Evolutionary conservation across 1,284 basidiomycete genomes (phyloP).

Genomic region (Ganoderma sp.): DNA sequence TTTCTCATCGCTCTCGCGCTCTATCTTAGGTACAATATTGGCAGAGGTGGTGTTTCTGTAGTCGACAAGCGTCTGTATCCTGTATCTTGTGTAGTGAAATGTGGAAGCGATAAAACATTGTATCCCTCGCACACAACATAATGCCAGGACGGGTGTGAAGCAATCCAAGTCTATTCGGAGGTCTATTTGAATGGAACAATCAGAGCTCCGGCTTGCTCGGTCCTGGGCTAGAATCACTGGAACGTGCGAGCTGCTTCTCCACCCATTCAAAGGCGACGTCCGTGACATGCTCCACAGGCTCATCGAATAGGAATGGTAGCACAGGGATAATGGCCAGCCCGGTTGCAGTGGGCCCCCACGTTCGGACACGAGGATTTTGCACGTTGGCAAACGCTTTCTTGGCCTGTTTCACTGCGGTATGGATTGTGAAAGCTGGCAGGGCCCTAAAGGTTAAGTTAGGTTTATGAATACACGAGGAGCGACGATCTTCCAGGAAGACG

Average conservation of each 20-base stretch:
- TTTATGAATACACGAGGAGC: conserved; percentile 6
- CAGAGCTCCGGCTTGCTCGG: conserved; percentile 32
- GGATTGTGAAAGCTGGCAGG: conserved; percentile 82
- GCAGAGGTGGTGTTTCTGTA: conserved; percentile 20
- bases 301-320: conserved; percentile 84
- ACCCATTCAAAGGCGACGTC: conserved; percentile 73
- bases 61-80: conserved; percentile 23
- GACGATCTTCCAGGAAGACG: conserved; percentile 36
- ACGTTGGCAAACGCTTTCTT: conserved; percentile 76
- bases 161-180: background rate
- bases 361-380: conserved; percentile 65
- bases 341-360: conserved; percentile 84
- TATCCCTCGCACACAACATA: background rate
- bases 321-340: conserved; percentile 82
- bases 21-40: conserved; percentile 30
- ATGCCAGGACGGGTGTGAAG: background rate
- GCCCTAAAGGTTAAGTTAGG: conserved; percentile 54
- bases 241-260: conserved; percentile 44
- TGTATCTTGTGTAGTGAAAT: conserved; percentile 26
- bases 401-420: conserved; percentile 82
- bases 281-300: conserved; percentile 77
- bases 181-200: conserved; percentile 8
- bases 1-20: conserved; percentile 14
- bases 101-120: conserved; percentile 10
- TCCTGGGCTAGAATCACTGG: conserved; percentile 15